Evolutionary conservation across 768 basidiomycete genomes (phyloP).

Genomic region (Leccinum disarticulatum): DNA sequence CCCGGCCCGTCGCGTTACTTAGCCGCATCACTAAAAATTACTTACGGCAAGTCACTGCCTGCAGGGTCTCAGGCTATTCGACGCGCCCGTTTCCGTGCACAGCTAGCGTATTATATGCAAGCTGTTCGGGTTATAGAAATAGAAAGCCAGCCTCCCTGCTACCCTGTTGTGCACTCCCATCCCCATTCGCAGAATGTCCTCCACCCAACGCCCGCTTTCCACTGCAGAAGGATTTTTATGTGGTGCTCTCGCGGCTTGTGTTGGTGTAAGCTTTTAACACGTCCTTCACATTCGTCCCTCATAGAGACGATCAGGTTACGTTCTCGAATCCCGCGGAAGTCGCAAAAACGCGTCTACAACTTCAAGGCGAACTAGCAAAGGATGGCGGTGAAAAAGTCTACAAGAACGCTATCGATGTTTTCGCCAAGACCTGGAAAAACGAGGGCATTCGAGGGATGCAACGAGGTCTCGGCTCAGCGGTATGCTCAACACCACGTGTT

Average conservation of each 20-base stretch:
- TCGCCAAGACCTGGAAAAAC: slow-evolving; percentile 83
- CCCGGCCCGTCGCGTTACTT: background rate
- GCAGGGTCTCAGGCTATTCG: background rate
- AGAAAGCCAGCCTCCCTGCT: slow-evolving; percentile 1
- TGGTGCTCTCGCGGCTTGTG: slow-evolving; percentile 89
- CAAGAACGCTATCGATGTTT: slow-evolving; percentile 83
- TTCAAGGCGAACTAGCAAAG: slow-evolving; percentile 93
- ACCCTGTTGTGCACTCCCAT: background rate
- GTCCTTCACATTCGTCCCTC: slow-evolving; percentile 7
- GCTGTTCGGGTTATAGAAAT: background rate
- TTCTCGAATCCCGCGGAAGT: slow-evolving; percentile 73
- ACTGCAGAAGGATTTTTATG: slow-evolving; percentile 82
- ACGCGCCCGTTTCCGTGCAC: background rate
- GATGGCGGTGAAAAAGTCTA: slow-evolving; percentile 74
- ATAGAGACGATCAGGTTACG: slow-evolving; percentile 55
- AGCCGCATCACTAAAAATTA: background rate
- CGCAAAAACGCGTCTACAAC: slow-evolving; percentile 92
- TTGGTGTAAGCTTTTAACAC: slow-evolving; percentile 55
- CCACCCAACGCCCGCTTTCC: slow-evolving; percentile 43
- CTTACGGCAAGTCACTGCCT: background rate
- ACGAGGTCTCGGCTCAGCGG: slow-evolving; percentile 87
- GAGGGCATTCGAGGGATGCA: slow-evolving; percentile 93
- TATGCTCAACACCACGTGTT: slow-evolving; percentile 36
- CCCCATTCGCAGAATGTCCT: slow-evolving; percentile 18
- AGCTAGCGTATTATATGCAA: background rate